Conservation (phyloP, 2,329 filamentous ascomycete species). For the Clathrospora elynae region DNA sequence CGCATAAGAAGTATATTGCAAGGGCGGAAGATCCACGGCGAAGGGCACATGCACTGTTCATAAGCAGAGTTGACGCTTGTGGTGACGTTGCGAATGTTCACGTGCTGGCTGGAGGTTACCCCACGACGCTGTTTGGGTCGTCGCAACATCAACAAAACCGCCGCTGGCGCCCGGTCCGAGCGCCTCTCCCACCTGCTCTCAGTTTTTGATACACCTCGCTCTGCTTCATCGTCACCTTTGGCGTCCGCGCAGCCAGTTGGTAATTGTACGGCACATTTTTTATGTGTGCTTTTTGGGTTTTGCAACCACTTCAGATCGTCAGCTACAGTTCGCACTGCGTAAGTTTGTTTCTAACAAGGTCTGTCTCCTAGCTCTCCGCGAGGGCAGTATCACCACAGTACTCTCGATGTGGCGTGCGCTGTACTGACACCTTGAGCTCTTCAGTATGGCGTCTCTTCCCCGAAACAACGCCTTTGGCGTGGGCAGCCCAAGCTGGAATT, state of each 20-base stretch:
- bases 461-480: constrained; percentile 32
- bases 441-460: constrained; percentile 14
- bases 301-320: background rate
- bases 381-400: no score
- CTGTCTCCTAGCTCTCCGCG: no score
- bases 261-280: background rate
- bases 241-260: background rate
- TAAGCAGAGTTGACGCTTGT: background rate
- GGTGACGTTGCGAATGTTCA: constrained; percentile 5
- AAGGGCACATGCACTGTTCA: background rate
- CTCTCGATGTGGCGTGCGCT: background rate
- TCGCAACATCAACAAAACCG: constrained; percentile 12
- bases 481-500: constrained; percentile 25
- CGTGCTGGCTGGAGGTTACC: constrained; percentile 6
- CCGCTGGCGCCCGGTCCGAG: constrained; percentile 12
- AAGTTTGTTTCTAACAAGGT: background rate
- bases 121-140: constrained; percentile 3
- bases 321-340: background rate
- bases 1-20: no score
- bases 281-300: background rate
- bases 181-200: no score
- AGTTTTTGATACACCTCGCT: constrained; percentile 5
- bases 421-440: background rate
- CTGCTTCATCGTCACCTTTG: background rate
- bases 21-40: background rate